phyloP scores from a whole-genome alignment of 139 green algal species.

The Asterochloris erici region DNA sequence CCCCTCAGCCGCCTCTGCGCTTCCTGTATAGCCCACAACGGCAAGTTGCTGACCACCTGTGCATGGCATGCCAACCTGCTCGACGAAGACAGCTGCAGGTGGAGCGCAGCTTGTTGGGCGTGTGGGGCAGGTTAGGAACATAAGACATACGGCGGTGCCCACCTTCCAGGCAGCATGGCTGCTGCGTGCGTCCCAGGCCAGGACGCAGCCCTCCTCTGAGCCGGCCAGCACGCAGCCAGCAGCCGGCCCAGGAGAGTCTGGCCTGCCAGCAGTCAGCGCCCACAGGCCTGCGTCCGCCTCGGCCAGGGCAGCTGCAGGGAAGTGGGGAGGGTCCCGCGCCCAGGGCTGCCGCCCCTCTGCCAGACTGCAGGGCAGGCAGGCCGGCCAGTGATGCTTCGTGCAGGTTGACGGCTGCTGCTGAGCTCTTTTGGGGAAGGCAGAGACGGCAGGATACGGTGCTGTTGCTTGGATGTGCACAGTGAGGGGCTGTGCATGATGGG shows the following conservation, averaged over 20 bases:
- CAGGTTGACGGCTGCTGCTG: too few species aligned
- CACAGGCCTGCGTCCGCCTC: conserved; percentile 57
- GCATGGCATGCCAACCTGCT: too few species aligned
- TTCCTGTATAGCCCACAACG: too few species aligned
- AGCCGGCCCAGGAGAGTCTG: not conserved
- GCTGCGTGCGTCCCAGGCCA: conserved; percentile 52
- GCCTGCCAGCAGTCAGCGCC: conserved; percentile 18
- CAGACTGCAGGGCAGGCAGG: conserved; percentile 18
- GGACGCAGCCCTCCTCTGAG: conserved; percentile 67
- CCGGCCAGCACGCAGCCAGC: conserved; percentile 49
- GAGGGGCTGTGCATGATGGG: too few species aligned
- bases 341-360: conserved; percentile 66
- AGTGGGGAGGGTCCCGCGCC: conserved; percentile 2
- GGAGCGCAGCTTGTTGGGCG: too few species aligned
- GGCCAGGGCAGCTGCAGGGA: conserved; percentile 24
- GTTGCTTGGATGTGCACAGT: too few species aligned
- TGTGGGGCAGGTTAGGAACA: not conserved
- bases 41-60: too few species aligned
- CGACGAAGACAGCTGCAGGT: too few species aligned
- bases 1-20: too few species aligned
- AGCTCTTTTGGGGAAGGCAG: too few species aligned
- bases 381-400: too few species aligned
- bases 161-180: conserved; percentile 22
- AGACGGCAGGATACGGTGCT: too few species aligned
- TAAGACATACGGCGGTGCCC: not conserved